Percentiles rank a stretch among this genome's conserved stretches.
phyloP scores from a whole-genome alignment of 2,329 filamentous ascomycete species.

The Ophiostoma fasciatum region DNA sequence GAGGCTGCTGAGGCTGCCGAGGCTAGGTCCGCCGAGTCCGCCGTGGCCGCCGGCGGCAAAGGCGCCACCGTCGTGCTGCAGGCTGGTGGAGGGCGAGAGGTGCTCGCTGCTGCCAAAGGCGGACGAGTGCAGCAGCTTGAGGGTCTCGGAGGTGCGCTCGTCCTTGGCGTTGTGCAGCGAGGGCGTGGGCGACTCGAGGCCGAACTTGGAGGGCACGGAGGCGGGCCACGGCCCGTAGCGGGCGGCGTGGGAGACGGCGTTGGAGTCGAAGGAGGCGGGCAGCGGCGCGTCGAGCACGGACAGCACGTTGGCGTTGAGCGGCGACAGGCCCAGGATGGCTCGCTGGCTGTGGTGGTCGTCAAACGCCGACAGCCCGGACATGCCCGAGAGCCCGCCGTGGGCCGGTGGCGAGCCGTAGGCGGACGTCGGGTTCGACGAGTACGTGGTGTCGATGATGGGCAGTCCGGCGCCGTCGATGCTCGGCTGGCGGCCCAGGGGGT shows the following conservation, averaged over 20 bases:
- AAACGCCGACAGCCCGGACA: not conserved
- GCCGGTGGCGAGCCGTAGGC: conserved; percentile 75
- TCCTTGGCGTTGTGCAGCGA: conserved; percentile 52
- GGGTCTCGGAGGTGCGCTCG: conserved; percentile 43
- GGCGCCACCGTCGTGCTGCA: too few species aligned
- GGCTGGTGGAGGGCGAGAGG: conserved; percentile 24
- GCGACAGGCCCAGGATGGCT: conserved; percentile 63
- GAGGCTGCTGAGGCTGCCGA: not conserved
- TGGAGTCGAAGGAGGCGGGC: conserved; percentile 90
- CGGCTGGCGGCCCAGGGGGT: conserved; percentile 29
- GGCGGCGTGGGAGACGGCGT: conserved; percentile 83
- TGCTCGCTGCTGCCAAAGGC: conserved; percentile 54
- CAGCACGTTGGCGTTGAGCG: conserved; percentile 53
- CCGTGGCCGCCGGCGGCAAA: too few species aligned
- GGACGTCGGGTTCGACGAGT: conserved; percentile 39
- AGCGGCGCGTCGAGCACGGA: conserved; percentile 88
- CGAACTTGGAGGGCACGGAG: conserved; percentile 84
- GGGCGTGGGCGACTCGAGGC: conserved; percentile 69
- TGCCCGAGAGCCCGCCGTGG: not conserved
- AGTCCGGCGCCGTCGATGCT: conserved; percentile 37
- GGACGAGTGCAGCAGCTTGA: conserved; percentile 51
- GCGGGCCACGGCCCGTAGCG: conserved; percentile 82
- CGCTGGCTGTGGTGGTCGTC: conserved; percentile 43
- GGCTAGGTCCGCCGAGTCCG: too few species aligned
- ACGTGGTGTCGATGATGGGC: conserved; percentile 43